Base-by-base conservation (phyloP, 1,139 yeast genomes). In the Cylindricascospora bacillispora region DNA sequence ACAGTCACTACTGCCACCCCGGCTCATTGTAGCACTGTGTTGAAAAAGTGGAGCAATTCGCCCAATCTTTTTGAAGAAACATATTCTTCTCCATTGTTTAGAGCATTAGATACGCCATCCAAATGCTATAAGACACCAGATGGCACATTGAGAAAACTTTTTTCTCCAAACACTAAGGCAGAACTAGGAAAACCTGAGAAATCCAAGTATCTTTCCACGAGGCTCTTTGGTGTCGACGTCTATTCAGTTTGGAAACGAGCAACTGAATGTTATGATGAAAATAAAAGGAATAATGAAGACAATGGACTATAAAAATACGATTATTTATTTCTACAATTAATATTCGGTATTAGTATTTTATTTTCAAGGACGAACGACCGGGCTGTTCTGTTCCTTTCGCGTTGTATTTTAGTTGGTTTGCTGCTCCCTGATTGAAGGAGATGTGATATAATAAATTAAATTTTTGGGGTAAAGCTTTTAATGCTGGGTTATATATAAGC, bases 161-260 rank as follows among this genome's bases (percentile, higher is more conserved):
- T 40, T 14, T 44, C 50, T 4, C 42, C 47, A 22, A 39, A 31
- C 13, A 19, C 34, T 15, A 31, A 38, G 10, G 35, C 33, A 31
- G 30, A 22, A 15, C 30, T 15, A 22, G 29, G 24, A 16, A 26
- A 24, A 33, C 38, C 23, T 24, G 35, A 14, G 17, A 32, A 16
- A 35, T 40, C 18, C 38, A 47, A 47, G 29, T 37, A 44, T 18
- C 41, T 52, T 6, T 41, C 49, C 7, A 41, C 47, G 24, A 72
- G 69, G 31, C 54, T 68, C 27, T 69, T 69, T 49, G 76, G 76
- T 20, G 74, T 70, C 16, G 75, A 70, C 43, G 60, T 70, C 17
- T 64, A 66, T 38, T 66, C 70, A 18, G 73, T 70, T n/a, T 67
- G 70, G 40, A 59, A 66, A 38, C 56, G 75, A 13, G 76, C 73